Evolutionary conservation across 305 asterid species (phyloP).

Genomic region (Solanum hybrid): DNA sequence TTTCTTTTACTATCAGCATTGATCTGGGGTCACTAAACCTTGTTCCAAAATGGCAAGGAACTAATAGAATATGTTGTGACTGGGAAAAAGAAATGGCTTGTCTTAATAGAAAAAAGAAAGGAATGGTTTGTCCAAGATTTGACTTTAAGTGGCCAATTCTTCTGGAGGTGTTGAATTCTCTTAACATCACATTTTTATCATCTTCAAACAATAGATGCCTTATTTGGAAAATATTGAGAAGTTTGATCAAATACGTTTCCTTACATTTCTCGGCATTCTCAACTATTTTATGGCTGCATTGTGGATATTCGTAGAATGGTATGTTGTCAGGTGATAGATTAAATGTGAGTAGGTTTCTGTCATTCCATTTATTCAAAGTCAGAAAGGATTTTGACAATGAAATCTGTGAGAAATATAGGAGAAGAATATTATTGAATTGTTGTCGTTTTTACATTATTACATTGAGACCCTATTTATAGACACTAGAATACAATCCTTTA

Average conservation of each 20-base stretch:
- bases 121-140: background rate
- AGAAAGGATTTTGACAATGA: background rate
- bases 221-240: background rate
- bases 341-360: background rate
- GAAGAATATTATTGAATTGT: background rate
- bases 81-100: background rate
- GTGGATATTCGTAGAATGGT: background rate
- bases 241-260: background rate
- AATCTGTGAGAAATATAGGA: background rate
- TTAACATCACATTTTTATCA: background rate
- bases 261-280: background rate
- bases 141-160: background rate
- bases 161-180: background rate
- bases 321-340: background rate
- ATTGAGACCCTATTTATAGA: background rate
- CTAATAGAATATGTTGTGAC: background rate
- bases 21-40: background rate
- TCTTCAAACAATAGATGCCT: background rate
- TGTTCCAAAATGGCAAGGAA: background rate
- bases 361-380: background rate
- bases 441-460: background rate
- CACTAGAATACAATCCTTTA: background rate
- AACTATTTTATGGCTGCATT: background rate
- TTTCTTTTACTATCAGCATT: background rate
- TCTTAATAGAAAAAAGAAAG: background rate